phyloP scores from a whole-genome alignment of 1,284 basidiomycete genomes.

The Cystobasidium slooffiae region DNA sequence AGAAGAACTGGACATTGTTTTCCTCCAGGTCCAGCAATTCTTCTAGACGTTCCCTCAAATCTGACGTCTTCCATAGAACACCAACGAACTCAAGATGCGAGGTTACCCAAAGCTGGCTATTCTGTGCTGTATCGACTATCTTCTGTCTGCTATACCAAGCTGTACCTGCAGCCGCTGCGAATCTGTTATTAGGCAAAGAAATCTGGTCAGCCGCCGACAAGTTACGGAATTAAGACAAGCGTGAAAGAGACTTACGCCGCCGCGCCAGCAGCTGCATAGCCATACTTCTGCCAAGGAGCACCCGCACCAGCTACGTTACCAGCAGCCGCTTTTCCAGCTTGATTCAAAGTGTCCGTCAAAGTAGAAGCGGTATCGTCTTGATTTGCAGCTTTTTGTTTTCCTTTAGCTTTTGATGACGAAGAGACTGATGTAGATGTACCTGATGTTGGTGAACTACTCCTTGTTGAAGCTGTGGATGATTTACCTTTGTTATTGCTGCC shows the following conservation, averaged over 20 bases:
- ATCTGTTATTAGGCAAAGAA: slow-evolving; percentile 1
- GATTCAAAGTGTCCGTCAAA: slow-evolving; percentile 9
- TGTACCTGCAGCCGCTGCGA: slow-evolving; percentile 42
- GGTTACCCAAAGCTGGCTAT: slow-evolving; percentile 64
- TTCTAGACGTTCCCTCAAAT: slow-evolving; percentile 68
- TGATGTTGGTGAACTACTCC: slow-evolving; percentile 8
- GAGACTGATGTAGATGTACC: slow-evolving; percentile 22
- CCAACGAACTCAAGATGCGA: slow-evolving; percentile 91
- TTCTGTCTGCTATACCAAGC: slow-evolving; percentile 43
- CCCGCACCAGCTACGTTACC: slow-evolving; percentile 4
- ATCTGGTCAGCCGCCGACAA: not conserved
- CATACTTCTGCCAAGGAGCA: slow-evolving; percentile 35
- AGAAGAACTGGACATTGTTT: slow-evolving; percentile 60
- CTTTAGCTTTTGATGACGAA: slow-evolving; percentile 12
- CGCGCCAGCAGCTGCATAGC: slow-evolving; percentile 41
- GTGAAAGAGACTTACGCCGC: slow-evolving; percentile 36
- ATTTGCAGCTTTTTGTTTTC: slow-evolving; percentile 42
- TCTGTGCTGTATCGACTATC: slow-evolving; percentile 37
- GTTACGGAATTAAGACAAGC: not conserved
- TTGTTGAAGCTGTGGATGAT: not conserved
- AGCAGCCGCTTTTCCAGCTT: slow-evolving; percentile 34
- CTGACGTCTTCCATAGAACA: slow-evolving; percentile 79
- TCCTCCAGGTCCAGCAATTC: slow-evolving; percentile 66
- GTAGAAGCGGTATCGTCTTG: slow-evolving; percentile 18
- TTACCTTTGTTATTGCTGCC: slow-evolving; percentile 5